These are phyloP conservation scores for Podila epigama DNA, from an alignment of 192 early-diverging fungal species.

Conservation along the genomic window DNA sequence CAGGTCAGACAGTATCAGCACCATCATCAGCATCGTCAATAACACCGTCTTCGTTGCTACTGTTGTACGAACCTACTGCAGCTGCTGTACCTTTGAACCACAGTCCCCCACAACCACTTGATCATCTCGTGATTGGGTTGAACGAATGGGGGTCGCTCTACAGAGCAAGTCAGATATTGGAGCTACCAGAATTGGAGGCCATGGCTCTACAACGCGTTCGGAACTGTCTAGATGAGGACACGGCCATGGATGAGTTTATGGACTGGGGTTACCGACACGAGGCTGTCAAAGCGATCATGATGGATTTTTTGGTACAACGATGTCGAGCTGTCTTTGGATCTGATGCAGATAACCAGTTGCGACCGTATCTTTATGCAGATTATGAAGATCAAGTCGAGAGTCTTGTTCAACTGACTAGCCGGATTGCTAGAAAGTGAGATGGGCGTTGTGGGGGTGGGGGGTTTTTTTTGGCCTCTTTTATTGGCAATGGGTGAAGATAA, in stretches of 20 bases:
- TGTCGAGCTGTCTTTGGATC: conserved; percentile 29
- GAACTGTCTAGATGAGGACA: conserved; percentile 10
- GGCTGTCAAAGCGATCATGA: conserved; percentile 20
- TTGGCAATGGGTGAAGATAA: background rate
- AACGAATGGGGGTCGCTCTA: conserved; percentile 28
- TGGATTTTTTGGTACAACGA: conserved; percentile 29
- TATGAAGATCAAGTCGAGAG: conserved; percentile 28
- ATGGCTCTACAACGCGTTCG: conserved; percentile 12
- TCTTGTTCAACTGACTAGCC: conserved; percentile 37
- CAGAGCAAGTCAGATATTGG: conserved; percentile 10
- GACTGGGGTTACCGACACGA: conserved; percentile 29
- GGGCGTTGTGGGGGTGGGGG: no score
- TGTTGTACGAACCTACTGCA: no score
- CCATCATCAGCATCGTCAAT: background rate
- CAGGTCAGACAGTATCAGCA: background rate
- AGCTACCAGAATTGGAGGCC: conserved; percentile 16
- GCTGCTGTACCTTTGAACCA: no score
- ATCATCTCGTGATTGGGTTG: background rate
- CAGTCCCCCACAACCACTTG: background rate
- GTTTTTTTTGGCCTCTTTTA: background rate
- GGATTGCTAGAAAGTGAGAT: conserved; percentile 29
- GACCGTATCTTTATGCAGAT: conserved; percentile 37
- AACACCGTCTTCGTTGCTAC: no score
- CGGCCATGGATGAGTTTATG: conserved; percentile 23
- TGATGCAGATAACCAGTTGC: conserved; percentile 15